These are phyloP conservation scores for Chytriomyces sp. DNA, from an alignment of 192 early-diverging fungal genomes.

Conservation along the genomic window DNA sequence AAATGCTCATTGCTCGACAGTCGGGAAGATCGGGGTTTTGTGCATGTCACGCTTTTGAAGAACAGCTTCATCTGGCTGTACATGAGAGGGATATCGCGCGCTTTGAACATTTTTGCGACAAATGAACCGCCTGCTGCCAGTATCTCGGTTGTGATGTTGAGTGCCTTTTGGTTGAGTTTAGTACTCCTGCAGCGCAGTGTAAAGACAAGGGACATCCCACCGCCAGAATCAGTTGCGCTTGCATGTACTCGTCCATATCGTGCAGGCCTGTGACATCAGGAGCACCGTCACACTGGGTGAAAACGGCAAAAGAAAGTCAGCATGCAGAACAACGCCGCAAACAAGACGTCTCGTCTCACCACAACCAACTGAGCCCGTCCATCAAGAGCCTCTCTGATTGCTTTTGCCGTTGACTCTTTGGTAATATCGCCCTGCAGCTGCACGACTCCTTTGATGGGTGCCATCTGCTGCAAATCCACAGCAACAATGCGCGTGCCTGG, in stretches of 20 bases:
- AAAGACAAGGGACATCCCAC: conserved; percentile 29
- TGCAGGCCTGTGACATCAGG: conserved; percentile 87
- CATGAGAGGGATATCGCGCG: conserved; percentile 90
- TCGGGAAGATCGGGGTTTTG: conserved; percentile 92
- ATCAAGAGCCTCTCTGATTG: conserved; percentile 89
- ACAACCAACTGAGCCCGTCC: conserved; percentile 92
- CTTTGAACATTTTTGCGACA: conserved; percentile 96
- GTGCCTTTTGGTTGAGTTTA: conserved; percentile 51
- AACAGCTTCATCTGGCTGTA: conserved; percentile 91
- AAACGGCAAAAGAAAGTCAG: neutral
- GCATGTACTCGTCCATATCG: conserved; percentile 99
- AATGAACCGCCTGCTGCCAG: conserved; percentile 90
- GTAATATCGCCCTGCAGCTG: conserved; percentile 98
- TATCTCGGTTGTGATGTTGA: conserved; percentile 97
- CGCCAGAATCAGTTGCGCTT: conserved; percentile 93
- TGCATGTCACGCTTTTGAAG: conserved; percentile 87
- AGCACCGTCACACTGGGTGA: conserved; percentile 59
- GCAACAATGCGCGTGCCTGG: conserved; percentile 77
- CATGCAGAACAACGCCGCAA: neutral
- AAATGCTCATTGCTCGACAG: conserved; percentile 75
- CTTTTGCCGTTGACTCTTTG: conserved; percentile 87
- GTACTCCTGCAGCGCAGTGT: neutral
- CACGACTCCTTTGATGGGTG: conserved; percentile 86
- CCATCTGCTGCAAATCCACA: conserved; percentile 96
- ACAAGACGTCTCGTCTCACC: neutral